Percentiles rank a stretch among this genome's conserved stretches.
phyloP scores from a whole-genome alignment of 129 eudicot species.

The Cynara cardunculus region DNA sequence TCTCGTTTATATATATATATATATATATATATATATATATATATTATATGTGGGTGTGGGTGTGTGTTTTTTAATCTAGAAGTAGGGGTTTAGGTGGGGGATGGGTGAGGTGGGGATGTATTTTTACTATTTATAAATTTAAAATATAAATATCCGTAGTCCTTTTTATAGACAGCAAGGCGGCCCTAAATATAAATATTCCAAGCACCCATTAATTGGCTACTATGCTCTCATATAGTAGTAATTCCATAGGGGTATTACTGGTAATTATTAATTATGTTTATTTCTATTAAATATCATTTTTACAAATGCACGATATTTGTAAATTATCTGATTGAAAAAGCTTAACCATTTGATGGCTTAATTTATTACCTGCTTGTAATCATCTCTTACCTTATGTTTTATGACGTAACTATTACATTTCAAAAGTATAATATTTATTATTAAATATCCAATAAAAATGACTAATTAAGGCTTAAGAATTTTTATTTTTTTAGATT shows the following conservation, averaged over 20 bases:
- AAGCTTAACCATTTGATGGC: neutral
- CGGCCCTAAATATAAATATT: constrained; percentile 32
- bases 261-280: constrained; percentile 3
- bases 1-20: too few species aligned
- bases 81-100: constrained; percentile 10
- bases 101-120: constrained; percentile 9
- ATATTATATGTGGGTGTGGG: too few species aligned
- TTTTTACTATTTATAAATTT: constrained; percentile 15
- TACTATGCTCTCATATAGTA: constrained; percentile 17
- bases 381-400: too few species aligned
- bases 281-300: neutral
- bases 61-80: neutral
- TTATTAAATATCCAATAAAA: neutral
- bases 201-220: constrained; percentile 31
- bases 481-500: too few species aligned
- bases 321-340: neutral
- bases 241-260: constrained; percentile 31
- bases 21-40: too few species aligned
- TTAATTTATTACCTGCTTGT: neutral
- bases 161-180: constrained; percentile 26
- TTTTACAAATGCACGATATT: neutral
- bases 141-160: constrained; percentile 22
- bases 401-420: too few species aligned
- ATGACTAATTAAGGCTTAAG: neutral
- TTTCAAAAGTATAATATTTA: neutral